Base-by-base conservation (phyloP, 805 yeast genomes). In the Alloascoidea africana region DNA sequence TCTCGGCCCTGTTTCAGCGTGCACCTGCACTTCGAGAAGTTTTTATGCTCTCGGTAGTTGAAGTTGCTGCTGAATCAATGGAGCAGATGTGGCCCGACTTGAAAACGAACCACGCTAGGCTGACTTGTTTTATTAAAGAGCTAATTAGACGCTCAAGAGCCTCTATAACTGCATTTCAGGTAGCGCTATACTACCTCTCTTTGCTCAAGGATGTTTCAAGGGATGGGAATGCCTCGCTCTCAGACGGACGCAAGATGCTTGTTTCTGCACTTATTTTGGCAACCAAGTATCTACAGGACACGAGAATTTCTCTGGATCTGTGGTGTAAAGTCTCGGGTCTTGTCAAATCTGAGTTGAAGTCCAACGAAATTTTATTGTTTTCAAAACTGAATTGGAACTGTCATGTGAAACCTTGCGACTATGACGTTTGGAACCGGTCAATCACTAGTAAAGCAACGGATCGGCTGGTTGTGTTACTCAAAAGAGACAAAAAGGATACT, bases 291-390 rank as follows among this genome's bases (percentile, higher is more conserved):
- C n/a, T 23, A 23, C 30, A 23, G n/a, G 30, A 23, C n/a, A 23
- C n/a, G n/a, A 23, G 30, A 23, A 23, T 23, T 8, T n/a, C 30
- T 23, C n/a, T 23, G 30, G 13, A 23, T 23, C 13, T n/a, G 8
- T 23, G 30, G 30, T 23, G 30, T 23, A 23, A 23, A 23, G 30
- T 23, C 8, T 23, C 30, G 8, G 30, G 30, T 23, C 30, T 23
- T 23, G 8, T 73, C 53, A 86, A 70, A 4, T 83, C 91, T 19
- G 91, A 76, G 42, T 76, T 73, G 46, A 91, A 66, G 46, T 81
- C 81, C 3, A 91, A 81, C 16, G 82, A 72, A 42, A 89, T 87
- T 46, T 84, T 76, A 57, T 85, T 86, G 46, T 81, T 76, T 23
- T 8, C 8, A 23, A n/a, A 8, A 23, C n/a, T 23, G n/a, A 23